Percentiles rank a stretch among this genome's conserved stretches.
Evolutionary conservation across 2,329 filamentous ascomycete species (phyloP).

Genomic region (Trichoderma lentiforme): DNA sequence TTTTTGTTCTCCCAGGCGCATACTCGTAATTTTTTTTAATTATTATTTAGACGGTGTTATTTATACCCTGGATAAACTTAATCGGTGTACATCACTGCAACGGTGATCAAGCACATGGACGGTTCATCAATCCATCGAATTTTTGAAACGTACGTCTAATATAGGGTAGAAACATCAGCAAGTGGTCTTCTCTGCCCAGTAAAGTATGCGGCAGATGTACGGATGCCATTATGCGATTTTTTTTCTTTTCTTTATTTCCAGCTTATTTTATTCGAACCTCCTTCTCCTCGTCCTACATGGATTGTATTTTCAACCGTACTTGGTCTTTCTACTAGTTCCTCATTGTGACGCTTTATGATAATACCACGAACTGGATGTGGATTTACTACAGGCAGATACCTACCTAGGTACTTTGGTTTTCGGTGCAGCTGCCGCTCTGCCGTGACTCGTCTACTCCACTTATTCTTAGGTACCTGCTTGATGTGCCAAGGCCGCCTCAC

Average conservation of each 20-base stretch:
- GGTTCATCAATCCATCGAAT: background rate
- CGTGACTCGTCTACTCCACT: background rate
- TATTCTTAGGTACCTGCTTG: background rate
- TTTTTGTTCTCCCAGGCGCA: background rate
- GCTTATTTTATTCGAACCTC: too few relatives aligned
- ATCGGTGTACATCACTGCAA: background rate
- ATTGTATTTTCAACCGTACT: too few relatives aligned
- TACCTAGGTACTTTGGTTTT: background rate
- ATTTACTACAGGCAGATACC: background rate
- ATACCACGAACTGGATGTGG: too few relatives aligned
- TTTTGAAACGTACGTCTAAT: background rate
- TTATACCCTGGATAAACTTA: background rate
- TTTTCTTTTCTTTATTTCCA: too few relatives aligned
- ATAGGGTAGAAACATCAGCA: background rate
- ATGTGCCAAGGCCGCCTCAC: slow-evolving; percentile 17
- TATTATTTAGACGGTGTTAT: background rate
- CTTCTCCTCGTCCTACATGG: too few relatives aligned
- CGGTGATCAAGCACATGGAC: background rate
- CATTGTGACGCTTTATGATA: too few relatives aligned
- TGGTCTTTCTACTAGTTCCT: too few relatives aligned
- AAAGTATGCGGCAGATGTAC: background rate
- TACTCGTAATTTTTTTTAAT: background rate
- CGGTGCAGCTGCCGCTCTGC: background rate
- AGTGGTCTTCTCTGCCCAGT: background rate
- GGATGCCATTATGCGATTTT: too few relatives aligned